Evolutionary conservation across 192 early-diverging fungal genomes (phyloP).

Genomic region (Coemansia sp.): DNA sequence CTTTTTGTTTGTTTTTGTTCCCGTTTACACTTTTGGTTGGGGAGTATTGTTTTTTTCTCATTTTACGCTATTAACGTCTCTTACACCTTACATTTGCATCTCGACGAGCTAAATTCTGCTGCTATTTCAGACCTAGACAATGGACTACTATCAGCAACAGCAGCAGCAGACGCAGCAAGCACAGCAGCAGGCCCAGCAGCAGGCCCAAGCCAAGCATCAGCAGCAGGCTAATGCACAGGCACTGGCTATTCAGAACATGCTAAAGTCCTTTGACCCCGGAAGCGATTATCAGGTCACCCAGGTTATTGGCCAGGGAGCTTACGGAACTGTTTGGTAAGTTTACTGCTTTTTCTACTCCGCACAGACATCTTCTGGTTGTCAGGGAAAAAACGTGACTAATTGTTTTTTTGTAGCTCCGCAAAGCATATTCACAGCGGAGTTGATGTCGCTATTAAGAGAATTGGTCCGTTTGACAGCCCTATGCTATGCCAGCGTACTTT

Average conservation of each 20-base stretch:
- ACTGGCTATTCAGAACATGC: constrained; percentile 48
- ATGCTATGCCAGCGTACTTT: constrained; percentile 81
- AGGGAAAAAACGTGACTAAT: not conserved
- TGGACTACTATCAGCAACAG: constrained; percentile 41
- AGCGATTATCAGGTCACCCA: constrained; percentile 80
- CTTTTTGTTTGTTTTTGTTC: constrained; percentile 1
- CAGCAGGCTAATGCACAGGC: constrained; percentile 46
- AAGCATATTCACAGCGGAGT: constrained; percentile 75
- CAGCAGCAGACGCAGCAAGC: constrained; percentile 23
- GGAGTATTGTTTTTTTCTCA: no score
- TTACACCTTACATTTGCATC: constrained; percentile 2
- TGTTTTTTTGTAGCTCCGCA: constrained; percentile 63
- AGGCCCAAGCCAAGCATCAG: constrained; percentile 46
- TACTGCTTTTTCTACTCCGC: not conserved
- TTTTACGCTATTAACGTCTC: no score
- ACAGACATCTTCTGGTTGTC: not conserved
- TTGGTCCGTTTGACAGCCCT: constrained; percentile 79
- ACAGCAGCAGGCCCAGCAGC: constrained; percentile 23
- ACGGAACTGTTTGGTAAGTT: constrained; percentile 87
- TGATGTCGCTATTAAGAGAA: constrained; percentile 91
- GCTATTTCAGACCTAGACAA: not conserved
- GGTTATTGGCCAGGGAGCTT: constrained; percentile 90
- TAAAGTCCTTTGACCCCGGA: constrained; percentile 71
- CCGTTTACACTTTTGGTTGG: not conserved
- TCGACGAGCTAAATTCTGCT: not conserved